Percentiles rank a stretch among this genome's conserved stretches.
These are phyloP conservation scores for Nothophoma quercina DNA, from an alignment of 2,329 filamentous ascomycete species.

Conservation along the genomic window DNA sequence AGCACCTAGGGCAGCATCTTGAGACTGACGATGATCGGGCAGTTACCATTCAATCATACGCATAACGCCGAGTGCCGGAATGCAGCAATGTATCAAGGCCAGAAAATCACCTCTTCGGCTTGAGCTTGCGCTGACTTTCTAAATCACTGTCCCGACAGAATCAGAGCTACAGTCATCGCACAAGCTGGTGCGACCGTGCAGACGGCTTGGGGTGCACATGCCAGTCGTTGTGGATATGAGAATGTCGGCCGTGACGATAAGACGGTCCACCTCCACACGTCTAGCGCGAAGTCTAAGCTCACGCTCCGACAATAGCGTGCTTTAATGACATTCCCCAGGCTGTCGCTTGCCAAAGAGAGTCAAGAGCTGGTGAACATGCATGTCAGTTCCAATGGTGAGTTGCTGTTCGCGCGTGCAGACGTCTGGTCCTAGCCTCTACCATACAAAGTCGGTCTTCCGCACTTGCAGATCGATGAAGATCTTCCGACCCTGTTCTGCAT, in stretches of 20 bases:
- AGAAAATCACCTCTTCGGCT: no score
- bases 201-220: not conserved
- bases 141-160: no score
- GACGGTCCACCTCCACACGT: not conserved
- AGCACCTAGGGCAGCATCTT: not conserved
- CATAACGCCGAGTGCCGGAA: no score
- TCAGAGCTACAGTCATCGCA: no score
- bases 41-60: not conserved
- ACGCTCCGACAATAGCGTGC: slow-evolving; percentile 6
- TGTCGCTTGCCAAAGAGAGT: not conserved
- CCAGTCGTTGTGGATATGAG: not conserved
- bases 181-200: not conserved
- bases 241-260: slow-evolving; percentile 4
- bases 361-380: not conserved
- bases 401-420: not conserved
- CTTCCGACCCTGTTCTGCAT: not conserved
- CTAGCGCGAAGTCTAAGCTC: not conserved
- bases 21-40: not conserved
- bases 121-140: no score
- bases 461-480: not conserved
- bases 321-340: slow-evolving; percentile 5
- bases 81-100: no score
- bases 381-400: not conserved
- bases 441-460: not conserved
- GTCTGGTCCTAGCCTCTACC: not conserved